Base-by-base conservation (phyloP, 306 rosid genomes). In the Fragaria ananassa region DNA sequence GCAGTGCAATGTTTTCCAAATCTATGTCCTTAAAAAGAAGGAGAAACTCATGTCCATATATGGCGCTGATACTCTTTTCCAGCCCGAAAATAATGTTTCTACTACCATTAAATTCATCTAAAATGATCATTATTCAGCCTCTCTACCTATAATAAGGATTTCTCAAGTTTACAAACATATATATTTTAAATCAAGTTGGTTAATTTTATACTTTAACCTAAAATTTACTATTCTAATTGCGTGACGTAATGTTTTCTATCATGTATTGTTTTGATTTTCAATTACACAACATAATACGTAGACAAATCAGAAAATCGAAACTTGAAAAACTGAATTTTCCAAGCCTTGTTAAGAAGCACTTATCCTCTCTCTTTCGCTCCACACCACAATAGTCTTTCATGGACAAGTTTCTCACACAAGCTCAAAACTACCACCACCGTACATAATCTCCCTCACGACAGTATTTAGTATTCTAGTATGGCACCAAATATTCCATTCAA, bases 401-500 rank as follows among this genome's bases (percentile, higher is more conserved):
- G 67, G 70, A 81, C 5, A 37, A 37, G 35, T 31, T 31, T 31
- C 35, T 31, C 35, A 31, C 35, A 39, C 45, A 72, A 50, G 69
- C 37, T 74, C 68, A 66, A 44, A 19, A 31, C 25, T 23, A 29
- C 44, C 11, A 18, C 27, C 13, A 31, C 60, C 56, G 58, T n/a
- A 62, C 72, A 71, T 80, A 81, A 80, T 75, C 81, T 54, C 63
- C 23, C 8, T 44, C 5, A 5, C 37, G 66, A 14, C 39, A n/a
- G 46, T 44, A 49, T 13, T 81, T 70, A 57, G 69, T 74, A 65
- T 63, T 82, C 73, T 57, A 61, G 68, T 46, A 76, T 50, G 58
- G 79, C 80, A 65, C 71, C 74, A 79, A 75, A 76, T 82, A 61
- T 75, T 78, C 81, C 80, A 62, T 29, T 64, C 42, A 35, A 75